Evolutionary conservation across 2,329 filamentous ascomycete species (phyloP).

Genomic region (Xylaria arbuscula): DNA sequence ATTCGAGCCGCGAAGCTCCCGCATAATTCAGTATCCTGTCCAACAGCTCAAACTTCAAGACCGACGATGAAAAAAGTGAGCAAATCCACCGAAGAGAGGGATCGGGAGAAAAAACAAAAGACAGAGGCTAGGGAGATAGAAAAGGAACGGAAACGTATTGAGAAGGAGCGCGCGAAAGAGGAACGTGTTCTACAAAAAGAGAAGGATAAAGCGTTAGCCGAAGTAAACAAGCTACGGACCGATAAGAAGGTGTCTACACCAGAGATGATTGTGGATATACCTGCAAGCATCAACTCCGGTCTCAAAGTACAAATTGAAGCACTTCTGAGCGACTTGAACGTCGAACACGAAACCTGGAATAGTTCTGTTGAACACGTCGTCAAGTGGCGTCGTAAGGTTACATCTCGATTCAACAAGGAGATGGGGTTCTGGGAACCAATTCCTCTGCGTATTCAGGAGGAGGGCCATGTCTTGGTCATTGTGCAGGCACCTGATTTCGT

Average conservation of each 20-base stretch:
- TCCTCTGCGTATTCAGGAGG: constrained; percentile 61
- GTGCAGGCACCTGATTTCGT: constrained; percentile 74
- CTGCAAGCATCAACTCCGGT: constrained; percentile 63
- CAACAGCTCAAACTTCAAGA: constrained; percentile 38
- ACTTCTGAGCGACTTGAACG: constrained; percentile 63
- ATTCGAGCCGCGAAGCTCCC: constrained; percentile 35
- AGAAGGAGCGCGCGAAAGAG: constrained; percentile 70
- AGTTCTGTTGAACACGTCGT: constrained; percentile 65
- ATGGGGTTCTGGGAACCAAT: constrained; percentile 74
- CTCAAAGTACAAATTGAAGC: constrained; percentile 59
- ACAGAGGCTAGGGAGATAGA: constrained; percentile 63
- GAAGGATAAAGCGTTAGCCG: constrained; percentile 71
- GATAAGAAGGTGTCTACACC: constrained; percentile 78
- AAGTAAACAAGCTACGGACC: constrained; percentile 77
- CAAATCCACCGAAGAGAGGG: constrained; percentile 53
- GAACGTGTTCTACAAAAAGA: constrained; percentile 72
- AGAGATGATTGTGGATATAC: constrained; percentile 82
- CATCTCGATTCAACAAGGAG: constrained; percentile 69
- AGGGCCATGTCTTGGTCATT: constrained; percentile 71
- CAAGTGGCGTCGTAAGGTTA: constrained; percentile 76
- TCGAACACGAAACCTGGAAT: constrained; percentile 59
- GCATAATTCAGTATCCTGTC: constrained; percentile 37
- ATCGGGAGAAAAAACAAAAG: constrained; percentile 58
- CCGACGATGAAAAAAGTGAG: constrained; percentile 30
- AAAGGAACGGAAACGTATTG: constrained; percentile 65